Percentiles rank a stretch among this genome's conserved stretches.
Evolutionary conservation across 2,329 filamentous ascomycete species (phyloP).

Genomic region (Teratosphaeria zuluensis): DNA sequence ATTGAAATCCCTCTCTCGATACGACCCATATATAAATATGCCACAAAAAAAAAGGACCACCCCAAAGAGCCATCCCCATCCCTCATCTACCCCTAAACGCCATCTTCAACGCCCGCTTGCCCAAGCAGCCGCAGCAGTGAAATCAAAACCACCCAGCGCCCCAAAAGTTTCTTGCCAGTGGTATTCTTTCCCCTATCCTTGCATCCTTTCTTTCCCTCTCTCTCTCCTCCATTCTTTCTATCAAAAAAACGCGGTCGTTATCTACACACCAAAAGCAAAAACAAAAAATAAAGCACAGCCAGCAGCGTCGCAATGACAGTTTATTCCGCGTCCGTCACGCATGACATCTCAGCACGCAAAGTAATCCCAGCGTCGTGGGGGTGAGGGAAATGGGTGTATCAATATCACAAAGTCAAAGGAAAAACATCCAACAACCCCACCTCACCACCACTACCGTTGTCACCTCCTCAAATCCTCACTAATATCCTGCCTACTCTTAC

Average conservation of each 20-base stretch:
- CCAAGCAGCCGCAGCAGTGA: background rate
- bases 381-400: background rate
- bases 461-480: slow-evolving; percentile 7
- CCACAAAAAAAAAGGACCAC: too few species aligned
- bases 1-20: too few species aligned
- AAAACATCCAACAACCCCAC: too few species aligned
- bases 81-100: too few species aligned
- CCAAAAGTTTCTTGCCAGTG: background rate
- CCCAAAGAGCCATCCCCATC: too few species aligned
- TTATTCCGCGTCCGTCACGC: background rate
- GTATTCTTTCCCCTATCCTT: background rate
- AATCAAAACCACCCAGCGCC: background rate
- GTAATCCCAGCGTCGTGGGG: background rate
- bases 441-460: too few species aligned
- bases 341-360: background rate
- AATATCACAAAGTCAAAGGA: background rate
- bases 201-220: background rate
- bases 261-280: background rate
- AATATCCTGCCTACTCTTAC: slow-evolving; percentile 6
- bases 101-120: background rate
- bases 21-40: too few species aligned
- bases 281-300: too few species aligned
- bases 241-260: background rate
- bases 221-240: too few species aligned
- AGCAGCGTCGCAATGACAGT: background rate